Evolutionary conservation across 2,329 filamentous ascomycete genomes (phyloP), one percentile per base, ranked within the genome.

Genomic region (Aspergillus pseudoglaucus): DNA sequence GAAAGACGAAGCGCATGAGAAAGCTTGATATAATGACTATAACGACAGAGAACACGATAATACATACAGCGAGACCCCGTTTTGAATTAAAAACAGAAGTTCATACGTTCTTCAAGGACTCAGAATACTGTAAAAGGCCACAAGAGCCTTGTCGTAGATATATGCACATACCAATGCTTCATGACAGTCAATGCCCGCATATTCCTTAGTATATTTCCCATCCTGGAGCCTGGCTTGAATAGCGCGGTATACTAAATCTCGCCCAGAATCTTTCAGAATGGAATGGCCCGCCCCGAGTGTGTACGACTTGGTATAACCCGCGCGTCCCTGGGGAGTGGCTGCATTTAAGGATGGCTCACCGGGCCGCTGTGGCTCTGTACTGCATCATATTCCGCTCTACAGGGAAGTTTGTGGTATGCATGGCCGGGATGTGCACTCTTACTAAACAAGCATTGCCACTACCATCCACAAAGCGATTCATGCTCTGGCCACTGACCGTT

Each of bases 401-500:
- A 45, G 35, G 32, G n/a, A 18, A 8, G 3, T n/a, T 8, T 37
- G n/a, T 37, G 39, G 9, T 23, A 12, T n/a, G 3, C 27, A 47
- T 4, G 38, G 30, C 12, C 18, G 43, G 14, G 10, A 20, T 18
- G n/a, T 54, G 17, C 43, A 47, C 25, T 2, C 2, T 42, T 59
- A 3, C 54, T 3, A 38, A 40, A 1, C 30, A 56, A 12, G 60
- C 54, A 0, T 23, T 62, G 37, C 2, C 32, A 17, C 49, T 47
- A 17, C 44, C 45, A 20, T 6, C 32, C 6, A 48, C 59, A 15
- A 61, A 59, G 35, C 48, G 54, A 30, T 63, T 59, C 15, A 51
- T 65, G 32, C 50, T 67, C 6, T 72, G 69, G 68, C 64, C 67
- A 5, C 50, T 71, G 9, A 54, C 69, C 1, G 57, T 72, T 7